These are phyloP conservation scores for Kwoniella mangroviensis DNA, from an alignment of 768 basidiomycete genomes.

Conservation along the genomic window DNA sequence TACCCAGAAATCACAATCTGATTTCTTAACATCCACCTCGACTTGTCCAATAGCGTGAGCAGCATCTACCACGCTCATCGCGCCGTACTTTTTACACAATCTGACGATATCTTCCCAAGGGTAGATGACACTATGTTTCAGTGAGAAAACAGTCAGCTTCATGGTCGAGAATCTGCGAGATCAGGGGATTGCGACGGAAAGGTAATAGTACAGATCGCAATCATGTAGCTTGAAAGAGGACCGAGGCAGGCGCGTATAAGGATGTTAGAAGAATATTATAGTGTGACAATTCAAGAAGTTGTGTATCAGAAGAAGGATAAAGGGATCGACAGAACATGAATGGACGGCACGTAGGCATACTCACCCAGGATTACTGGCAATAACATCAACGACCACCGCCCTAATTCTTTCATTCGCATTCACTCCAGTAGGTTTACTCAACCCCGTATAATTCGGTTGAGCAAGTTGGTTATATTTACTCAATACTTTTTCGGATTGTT, in stretches of 20 bases:
- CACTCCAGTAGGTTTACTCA: slow-evolving; percentile 39
- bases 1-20: slow-evolving; percentile 75
- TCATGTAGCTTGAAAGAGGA: background rate
- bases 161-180: too few species aligned
- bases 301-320: background rate
- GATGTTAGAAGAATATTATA: too few species aligned
- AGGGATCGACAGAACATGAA: background rate
- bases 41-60: slow-evolving; percentile 78
- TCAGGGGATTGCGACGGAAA: too few species aligned
- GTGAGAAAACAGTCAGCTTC: background rate
- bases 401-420: slow-evolving; percentile 60
- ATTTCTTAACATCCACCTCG: slow-evolving; percentile 65
- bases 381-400: slow-evolving; percentile 72
- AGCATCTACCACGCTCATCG: slow-evolving; percentile 74
- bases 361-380: slow-evolving; percentile 66
- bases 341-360: slow-evolving; percentile 10
- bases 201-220: too few species aligned
- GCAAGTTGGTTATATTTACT: slow-evolving; percentile 31
- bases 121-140: slow-evolving; percentile 60
- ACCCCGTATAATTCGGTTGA: slow-evolving; percentile 53
- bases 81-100: slow-evolving; percentile 68
- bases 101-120: slow-evolving; percentile 75
- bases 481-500: slow-evolving; percentile 42
- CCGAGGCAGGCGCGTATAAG: too few species aligned
- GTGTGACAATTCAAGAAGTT: too few species aligned